These are phyloP conservation scores for Calycina herbarum DNA, from an alignment of 2,329 filamentous ascomycete genomes.

Conservation along the genomic window DNA sequence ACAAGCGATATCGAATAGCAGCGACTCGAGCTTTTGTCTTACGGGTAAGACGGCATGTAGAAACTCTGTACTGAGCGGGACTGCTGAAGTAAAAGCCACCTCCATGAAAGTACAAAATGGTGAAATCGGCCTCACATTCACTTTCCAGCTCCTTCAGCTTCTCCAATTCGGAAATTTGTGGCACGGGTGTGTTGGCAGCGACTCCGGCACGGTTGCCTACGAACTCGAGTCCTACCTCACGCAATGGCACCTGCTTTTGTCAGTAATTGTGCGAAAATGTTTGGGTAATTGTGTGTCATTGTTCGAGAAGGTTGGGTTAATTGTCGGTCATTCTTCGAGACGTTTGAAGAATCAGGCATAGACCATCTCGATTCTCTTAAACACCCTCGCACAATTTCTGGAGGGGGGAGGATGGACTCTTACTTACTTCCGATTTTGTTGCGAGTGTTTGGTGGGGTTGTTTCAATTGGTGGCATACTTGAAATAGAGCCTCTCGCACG, in stretches of 20 bases:
- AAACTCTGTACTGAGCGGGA: background rate
- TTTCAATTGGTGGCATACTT: background rate
- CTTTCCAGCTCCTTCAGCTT: background rate
- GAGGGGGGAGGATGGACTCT: too few species aligned
- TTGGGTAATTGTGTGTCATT: too few species aligned
- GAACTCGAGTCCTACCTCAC: background rate
- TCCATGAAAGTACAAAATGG: slow-evolving; percentile 3
- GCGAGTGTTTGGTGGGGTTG: background rate
- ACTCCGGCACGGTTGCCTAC: background rate
- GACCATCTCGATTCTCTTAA: too few species aligned
- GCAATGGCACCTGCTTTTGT: background rate
- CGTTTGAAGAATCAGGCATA: too few species aligned
- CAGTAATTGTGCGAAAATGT: too few species aligned
- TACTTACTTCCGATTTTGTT: background rate
- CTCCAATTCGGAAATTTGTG: background rate
- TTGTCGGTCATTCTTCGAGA: too few species aligned
- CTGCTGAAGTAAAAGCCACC: slow-evolving; percentile 6
- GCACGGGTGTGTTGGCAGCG: background rate
- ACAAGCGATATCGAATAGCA: slow-evolving; percentile 29
- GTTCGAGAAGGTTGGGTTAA: too few species aligned
- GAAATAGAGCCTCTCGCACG: background rate
- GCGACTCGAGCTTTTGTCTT: slow-evolving; percentile 39
- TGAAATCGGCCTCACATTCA: background rate
- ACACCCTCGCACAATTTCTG: too few species aligned
- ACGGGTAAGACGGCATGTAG: background rate